phyloP scores from a whole-genome alignment of 2,329 filamentous ascomycete genomes.

The Orbilia blumenaviensis region DNA sequence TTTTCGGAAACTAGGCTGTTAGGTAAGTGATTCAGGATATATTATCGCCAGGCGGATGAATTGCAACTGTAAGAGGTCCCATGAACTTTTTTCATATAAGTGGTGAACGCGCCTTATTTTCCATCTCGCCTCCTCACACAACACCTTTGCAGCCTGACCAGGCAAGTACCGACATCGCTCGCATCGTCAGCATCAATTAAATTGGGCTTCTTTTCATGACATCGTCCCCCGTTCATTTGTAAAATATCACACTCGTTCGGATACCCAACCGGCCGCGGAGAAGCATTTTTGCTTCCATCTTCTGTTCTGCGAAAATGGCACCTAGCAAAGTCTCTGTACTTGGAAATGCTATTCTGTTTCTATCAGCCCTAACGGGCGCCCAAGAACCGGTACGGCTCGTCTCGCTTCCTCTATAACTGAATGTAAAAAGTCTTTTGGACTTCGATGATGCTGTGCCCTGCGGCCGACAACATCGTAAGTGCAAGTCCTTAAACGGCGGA shows the following conservation, averaged over 20 bases:
- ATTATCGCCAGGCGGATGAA: slow-evolving; percentile 2
- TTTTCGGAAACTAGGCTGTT: slow-evolving; percentile 8
- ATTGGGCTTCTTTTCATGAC: slow-evolving; percentile 8
- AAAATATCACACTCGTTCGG: slow-evolving; percentile 3
- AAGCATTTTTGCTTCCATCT: slow-evolving; percentile 15
- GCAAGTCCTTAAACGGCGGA: slow-evolving; percentile 9
- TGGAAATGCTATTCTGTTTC: slow-evolving; percentile 51
- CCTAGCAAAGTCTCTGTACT: slow-evolving; percentile 33
- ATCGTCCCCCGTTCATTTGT: not conserved
- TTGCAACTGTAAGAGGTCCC: not conserved
- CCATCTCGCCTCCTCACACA: not conserved
- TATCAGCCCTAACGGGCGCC: slow-evolving; percentile 53
- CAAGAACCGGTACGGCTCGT: slow-evolving; percentile 52
- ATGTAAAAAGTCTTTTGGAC: not conserved
- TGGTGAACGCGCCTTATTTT: not conserved
- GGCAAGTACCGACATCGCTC: not conserved
- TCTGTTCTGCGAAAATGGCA: slow-evolving; percentile 36
- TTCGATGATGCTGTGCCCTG: not conserved
- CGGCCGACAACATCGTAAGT: not conserved
- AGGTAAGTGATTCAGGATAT: slow-evolving; percentile 2
- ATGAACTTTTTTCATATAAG: slow-evolving; percentile 5
- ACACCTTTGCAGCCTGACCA: not conserved
- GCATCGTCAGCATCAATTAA: slow-evolving; percentile 14
- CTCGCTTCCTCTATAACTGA: slow-evolving; percentile 36
- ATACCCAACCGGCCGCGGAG: slow-evolving; percentile 25